Conservation (phyloP, 768 basidiomycete genomes). For the Lepiota brunneoincarnata region DNA sequence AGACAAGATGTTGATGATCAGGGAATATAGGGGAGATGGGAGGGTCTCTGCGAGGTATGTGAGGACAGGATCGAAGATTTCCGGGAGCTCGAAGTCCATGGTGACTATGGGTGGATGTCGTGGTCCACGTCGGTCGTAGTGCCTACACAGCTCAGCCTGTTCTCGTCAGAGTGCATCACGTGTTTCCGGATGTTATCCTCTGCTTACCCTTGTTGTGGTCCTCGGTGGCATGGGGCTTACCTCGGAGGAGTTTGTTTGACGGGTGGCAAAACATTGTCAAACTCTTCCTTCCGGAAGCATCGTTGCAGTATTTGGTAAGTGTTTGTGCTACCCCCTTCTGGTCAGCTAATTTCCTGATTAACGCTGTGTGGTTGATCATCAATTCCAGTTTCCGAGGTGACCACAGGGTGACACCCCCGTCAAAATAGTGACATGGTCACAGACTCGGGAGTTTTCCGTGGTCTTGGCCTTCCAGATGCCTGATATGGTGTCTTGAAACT, state of each 20-base stretch:
- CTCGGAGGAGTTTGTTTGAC: constrained; percentile 4
- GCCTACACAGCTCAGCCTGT: too few relatives aligned
- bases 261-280: constrained; percentile 5
- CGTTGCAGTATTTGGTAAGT: not conserved
- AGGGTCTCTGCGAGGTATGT: constrained; percentile 51
- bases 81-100: constrained; percentile 37
- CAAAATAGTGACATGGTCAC: constrained; percentile 6
- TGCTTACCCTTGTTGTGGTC: not conserved
- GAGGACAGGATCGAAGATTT: constrained; percentile 51
- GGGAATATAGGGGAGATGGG: constrained; percentile 52
- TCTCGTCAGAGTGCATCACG: too few relatives aligned
- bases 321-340: constrained; percentile 6
- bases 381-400: constrained; percentile 10
- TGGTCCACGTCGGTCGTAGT: not conserved
- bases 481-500: constrained; percentile 17
- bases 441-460: constrained; percentile 1
- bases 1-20: constrained; percentile 49
- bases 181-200: not conserved
- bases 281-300: not conserved
- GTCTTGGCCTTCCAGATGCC: not conserved
- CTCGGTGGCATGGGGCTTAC: not conserved
- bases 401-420: constrained; percentile 5
- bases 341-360: constrained; percentile 11
- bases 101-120: constrained; percentile 19
- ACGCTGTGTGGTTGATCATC: constrained; percentile 12